Base-by-base conservation (phyloP, 495 filamentous ascomycete species). In the Penicillium macrosclerotiorum region DNA sequence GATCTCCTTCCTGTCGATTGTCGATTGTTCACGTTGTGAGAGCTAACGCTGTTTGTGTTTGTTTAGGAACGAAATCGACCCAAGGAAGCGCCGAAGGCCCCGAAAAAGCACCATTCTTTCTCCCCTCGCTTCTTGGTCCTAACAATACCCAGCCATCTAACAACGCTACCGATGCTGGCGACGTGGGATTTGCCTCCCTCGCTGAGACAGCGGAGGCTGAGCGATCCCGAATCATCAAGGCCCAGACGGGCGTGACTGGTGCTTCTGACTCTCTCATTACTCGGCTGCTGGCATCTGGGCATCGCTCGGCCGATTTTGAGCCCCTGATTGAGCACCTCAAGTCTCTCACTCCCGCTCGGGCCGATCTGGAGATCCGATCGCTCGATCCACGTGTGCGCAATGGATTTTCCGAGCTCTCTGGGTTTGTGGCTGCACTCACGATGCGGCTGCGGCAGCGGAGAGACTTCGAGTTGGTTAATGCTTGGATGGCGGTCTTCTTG, bases 61-160 rank as follows among this genome's bases (percentile, higher is more conserved):
- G n/a, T 24, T 4, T 37, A 79, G 71, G 72, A 86, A 67, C 89
- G 93, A 41, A 99, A 99, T 69, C 96, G 91, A 66, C 94, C 93
- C 5, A 91, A 82, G 52, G 88, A 95, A 67, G 77, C 90, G 1
- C 90, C 90, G 19, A 95, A 97, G 71, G 77, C 81, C 3, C 94
- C 3, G 86, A 95, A 60, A 96, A 93, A 59, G 90, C 93, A 0
- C 93, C 93, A 1, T 99, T 99, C 71, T 99, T 97, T 73, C 74
- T 99, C 11, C 88, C 90, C 8, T 85, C 88, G 1, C 67, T 88
- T 8, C 67, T 72, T 3, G 72, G 68, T 7, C 52, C 68, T 4
- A 52, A 64, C 22, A 25, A 57, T 1, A 41, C 68, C 11, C 54
- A 63, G 24, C 51, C 60, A 3, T 36, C 49, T 30, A 49, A 47